Percentiles rank a stretch among this genome's conserved stretches.
These are phyloP conservation scores for Cyclotella distinguenda DNA, from an alignment of 108 stramenopile genomes.

Conservation along the genomic window DNA sequence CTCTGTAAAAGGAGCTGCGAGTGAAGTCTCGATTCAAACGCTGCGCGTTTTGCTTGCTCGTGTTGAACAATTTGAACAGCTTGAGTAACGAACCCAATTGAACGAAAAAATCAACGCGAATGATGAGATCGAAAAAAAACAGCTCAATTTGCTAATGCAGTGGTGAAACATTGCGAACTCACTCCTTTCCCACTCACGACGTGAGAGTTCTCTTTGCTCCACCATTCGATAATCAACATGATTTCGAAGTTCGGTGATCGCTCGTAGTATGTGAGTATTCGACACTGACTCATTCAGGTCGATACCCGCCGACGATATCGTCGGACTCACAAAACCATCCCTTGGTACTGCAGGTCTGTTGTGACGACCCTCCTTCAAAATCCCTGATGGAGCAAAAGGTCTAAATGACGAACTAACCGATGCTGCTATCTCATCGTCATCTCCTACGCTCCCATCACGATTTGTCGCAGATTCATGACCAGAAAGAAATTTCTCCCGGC, in stretches of 20 bases:
- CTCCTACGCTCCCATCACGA: neutral
- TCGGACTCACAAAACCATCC: constrained; percentile 2
- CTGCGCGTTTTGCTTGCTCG: constrained; percentile 46
- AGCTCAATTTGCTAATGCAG: neutral
- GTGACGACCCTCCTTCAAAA: constrained; percentile 36
- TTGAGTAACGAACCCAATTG: neutral
- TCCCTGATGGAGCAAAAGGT: constrained; percentile 13
- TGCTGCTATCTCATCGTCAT: constrained; percentile 18
- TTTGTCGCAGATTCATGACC: neutral
- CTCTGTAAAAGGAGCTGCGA: constrained; percentile 53
- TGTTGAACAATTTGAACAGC: constrained; percentile 44
- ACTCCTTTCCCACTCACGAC: constrained; percentile 39
- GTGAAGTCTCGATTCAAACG: constrained; percentile 50
- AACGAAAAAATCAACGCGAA: no score
- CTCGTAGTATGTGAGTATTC: constrained; percentile 44
- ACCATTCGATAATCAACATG: constrained; percentile 45
- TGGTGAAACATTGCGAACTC: neutral
- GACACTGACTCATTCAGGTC: constrained; percentile 41
- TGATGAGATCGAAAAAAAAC: neutral
- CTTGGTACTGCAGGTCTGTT: constrained; percentile 8
- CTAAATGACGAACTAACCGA: constrained; percentile 21
- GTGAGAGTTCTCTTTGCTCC: constrained; percentile 25
- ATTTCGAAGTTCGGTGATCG: constrained; percentile 39
- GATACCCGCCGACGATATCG: constrained; percentile 1
- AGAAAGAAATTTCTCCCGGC: neutral